Conservation (phyloP, 2,329 filamentous ascomycete species). For the Trichophyton mentagrophytes region DNA sequence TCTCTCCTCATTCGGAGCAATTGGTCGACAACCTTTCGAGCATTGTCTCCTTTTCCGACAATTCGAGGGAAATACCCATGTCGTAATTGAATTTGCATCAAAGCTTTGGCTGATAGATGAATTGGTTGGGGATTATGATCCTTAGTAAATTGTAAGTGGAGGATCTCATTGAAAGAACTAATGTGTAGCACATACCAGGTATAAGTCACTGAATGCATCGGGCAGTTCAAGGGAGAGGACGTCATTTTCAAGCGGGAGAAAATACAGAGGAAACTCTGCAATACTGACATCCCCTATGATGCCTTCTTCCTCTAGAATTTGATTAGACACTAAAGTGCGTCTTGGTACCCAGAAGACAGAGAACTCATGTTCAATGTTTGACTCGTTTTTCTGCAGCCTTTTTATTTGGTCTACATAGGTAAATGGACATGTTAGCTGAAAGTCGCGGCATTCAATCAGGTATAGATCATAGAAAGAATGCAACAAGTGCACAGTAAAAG, state of each 20-base stretch:
- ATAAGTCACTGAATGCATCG: slow-evolving; percentile 74
- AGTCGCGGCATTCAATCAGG: slow-evolving; percentile 37
- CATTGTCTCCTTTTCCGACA: slow-evolving; percentile 89
- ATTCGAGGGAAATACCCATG: slow-evolving; percentile 91
- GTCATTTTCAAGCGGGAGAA: slow-evolving; percentile 84
- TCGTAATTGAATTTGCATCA: slow-evolving; percentile 87
- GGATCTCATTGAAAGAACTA: background rate
- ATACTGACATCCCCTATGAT: slow-evolving; percentile 88
- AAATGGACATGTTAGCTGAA: slow-evolving; percentile 41
- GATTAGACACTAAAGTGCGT: slow-evolving; percentile 79
- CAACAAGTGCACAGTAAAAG: background rate
- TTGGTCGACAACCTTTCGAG: slow-evolving; percentile 74
- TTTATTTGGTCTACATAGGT: slow-evolving; percentile 69
- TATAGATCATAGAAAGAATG: background rate
- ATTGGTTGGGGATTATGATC: slow-evolving; percentile 84
- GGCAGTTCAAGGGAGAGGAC: slow-evolving; percentile 82
- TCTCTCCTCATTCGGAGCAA: slow-evolving; percentile 87
- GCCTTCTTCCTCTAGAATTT: slow-evolving; percentile 81
- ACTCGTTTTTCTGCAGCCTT: slow-evolving; percentile 64
- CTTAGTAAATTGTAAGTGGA: slow-evolving; percentile 26
- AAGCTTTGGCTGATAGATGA: slow-evolving; percentile 73
- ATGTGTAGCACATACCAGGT: slow-evolving; percentile 44
- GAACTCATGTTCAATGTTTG: slow-evolving; percentile 85
- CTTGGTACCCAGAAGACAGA: slow-evolving; percentile 93
- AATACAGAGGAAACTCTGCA: slow-evolving; percentile 73